phyloP scores from a whole-genome alignment of 495 filamentous ascomycete genomes.

The Penicillium roqueforti region DNA sequence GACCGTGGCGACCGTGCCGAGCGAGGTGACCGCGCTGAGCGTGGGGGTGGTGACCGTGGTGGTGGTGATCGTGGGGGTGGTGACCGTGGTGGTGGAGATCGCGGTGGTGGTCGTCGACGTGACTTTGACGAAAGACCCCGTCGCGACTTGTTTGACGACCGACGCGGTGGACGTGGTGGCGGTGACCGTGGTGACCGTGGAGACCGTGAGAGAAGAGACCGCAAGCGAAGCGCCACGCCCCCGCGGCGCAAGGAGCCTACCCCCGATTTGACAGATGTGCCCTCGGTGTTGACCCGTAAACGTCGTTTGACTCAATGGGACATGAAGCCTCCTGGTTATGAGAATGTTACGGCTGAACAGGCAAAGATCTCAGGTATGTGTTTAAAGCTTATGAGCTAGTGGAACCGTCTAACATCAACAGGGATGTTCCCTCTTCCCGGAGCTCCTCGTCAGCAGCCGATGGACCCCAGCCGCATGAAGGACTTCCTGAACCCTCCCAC shows the following conservation, averaged over 20 bases:
- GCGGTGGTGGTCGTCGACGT: slow-evolving; percentile 29
- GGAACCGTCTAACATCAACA: slow-evolving; percentile 20
- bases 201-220: slow-evolving; percentile 52
- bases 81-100: slow-evolving; percentile 33
- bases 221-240: slow-evolving; percentile 74
- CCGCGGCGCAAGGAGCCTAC: slow-evolving; percentile 91
- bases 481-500: slow-evolving; percentile 91
- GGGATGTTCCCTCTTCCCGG: slow-evolving; percentile 98
- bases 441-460: slow-evolving; percentile 89
- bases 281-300: slow-evolving; percentile 74
- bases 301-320: slow-evolving; percentile 97
- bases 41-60: slow-evolving; percentile 33
- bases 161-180: slow-evolving; percentile 24
- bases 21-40: slow-evolving; percentile 11
- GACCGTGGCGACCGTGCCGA: slow-evolving; percentile 50
- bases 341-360: slow-evolving; percentile 97
- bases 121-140: slow-evolving; percentile 30
- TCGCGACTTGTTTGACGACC: slow-evolving; percentile 29
- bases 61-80: slow-evolving; percentile 29
- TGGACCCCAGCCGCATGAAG: slow-evolving; percentile 92
- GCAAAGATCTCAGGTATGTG: slow-evolving; percentile 86
- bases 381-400: not conserved
- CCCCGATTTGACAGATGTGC: slow-evolving; percentile 84
- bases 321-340: slow-evolving; percentile 96
- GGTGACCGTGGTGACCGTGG: slow-evolving; percentile 31